Conservation (phyloP, 1,284 basidiomycete species). For the Rhodotorula sp. region DNA sequence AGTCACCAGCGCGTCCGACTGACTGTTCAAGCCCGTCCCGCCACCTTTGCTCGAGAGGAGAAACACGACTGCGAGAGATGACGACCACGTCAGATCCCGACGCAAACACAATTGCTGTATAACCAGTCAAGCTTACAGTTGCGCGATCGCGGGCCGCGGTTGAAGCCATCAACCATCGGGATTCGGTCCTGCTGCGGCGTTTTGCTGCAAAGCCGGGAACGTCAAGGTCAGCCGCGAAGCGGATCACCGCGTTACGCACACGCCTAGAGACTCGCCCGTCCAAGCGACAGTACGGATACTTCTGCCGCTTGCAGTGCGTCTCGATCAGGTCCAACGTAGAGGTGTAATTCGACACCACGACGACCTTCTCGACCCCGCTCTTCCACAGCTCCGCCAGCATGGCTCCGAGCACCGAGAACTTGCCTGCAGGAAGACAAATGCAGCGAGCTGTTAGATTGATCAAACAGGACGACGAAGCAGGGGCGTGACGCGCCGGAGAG, state of each 20-base stretch:
- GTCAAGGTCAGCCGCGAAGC: background rate
- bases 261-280: slow-evolving; percentile 60
- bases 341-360: slow-evolving; percentile 57
- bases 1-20: slow-evolving; percentile 58
- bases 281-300: slow-evolving; percentile 77
- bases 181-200: slow-evolving; percentile 77
- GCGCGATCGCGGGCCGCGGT: slow-evolving; percentile 65
- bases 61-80: slow-evolving; percentile 63
- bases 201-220: slow-evolving; percentile 55
- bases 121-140: slow-evolving; percentile 54
- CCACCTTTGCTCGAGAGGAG: slow-evolving; percentile 93
- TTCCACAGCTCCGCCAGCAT: slow-evolving; percentile 65
- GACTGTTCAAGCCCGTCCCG: slow-evolving; percentile 82
- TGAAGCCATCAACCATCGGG: slow-evolving; percentile 76
- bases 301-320: slow-evolving; percentile 70
- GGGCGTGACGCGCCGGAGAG: slow-evolving; percentile 47
- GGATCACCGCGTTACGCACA: background rate
- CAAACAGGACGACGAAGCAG: slow-evolving; percentile 53
- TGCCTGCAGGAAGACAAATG: slow-evolving; percentile 60
- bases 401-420: slow-evolving; percentile 71
- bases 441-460: slow-evolving; percentile 48
- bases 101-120: slow-evolving; percentile 23
- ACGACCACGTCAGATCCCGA: background rate
- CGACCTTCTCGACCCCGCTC: slow-evolving; percentile 85
- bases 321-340: slow-evolving; percentile 90